Conservation (phyloP, 148 eudicot species). For the Vaccinium vitisidaea region DNA sequence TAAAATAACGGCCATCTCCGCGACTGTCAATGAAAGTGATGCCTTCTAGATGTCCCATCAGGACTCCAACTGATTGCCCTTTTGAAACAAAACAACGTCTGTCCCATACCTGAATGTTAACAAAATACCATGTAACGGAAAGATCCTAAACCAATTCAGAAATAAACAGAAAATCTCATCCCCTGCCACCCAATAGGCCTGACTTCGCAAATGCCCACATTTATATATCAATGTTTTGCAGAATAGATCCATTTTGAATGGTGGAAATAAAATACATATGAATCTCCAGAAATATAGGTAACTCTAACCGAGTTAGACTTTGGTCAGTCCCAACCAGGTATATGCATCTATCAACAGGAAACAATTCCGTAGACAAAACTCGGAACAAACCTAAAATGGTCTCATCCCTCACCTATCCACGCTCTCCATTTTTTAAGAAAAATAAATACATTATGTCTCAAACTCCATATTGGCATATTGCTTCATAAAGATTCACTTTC, state of each 20-base stretch:
- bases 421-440: not conserved
- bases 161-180: not conserved
- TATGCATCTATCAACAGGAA: not conserved
- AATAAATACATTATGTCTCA: not conserved
- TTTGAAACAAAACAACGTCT: slow-evolving; percentile 69
- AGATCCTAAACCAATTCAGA: not conserved
- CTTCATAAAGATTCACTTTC: not conserved
- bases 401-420: not conserved
- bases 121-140: not conserved
- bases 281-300: not conserved
- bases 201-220: not conserved
- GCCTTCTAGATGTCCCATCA: slow-evolving; percentile 87
- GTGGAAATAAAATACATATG: not conserved
- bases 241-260: not conserved
- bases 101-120: slow-evolving; percentile 84
- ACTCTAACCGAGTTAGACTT: not conserved
- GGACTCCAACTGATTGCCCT: slow-evolving; percentile 63
- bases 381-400: not conserved
- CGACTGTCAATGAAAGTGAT: slow-evolving; percentile 83
- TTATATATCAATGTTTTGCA: not conserved
- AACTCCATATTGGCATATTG: not conserved
- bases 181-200: not conserved
- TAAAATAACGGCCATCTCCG: slow-evolving; percentile 94
- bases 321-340: not conserved
- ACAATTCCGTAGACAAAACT: not conserved